Conservation (phyloP, 495 filamentous ascomycete genomes). For the Aspergillus nidulans region DNA sequence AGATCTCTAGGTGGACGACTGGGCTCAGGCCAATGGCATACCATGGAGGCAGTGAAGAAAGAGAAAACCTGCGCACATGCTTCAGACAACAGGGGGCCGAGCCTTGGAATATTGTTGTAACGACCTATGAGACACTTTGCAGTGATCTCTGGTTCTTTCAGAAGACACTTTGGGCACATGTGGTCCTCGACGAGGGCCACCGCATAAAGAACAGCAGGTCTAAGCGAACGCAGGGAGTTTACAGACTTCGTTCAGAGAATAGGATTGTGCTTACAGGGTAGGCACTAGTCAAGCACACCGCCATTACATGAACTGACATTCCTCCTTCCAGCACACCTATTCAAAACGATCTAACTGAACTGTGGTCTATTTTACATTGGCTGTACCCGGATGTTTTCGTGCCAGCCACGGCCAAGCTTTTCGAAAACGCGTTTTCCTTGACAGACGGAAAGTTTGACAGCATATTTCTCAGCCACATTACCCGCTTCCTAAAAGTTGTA, state of each 20-base stretch:
- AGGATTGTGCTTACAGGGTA: slow-evolving; percentile 57
- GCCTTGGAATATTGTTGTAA: slow-evolving; percentile 43
- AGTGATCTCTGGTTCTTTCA: slow-evolving; percentile 57
- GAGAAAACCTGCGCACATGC: slow-evolving; percentile 29
- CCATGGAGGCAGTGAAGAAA: slow-evolving; percentile 43
- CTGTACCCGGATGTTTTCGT: slow-evolving; percentile 60
- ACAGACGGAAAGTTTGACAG: slow-evolving; percentile 51
- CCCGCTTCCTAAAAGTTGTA: slow-evolving; percentile 51
- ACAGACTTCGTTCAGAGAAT: slow-evolving; percentile 50
- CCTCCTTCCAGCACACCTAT: slow-evolving; percentile 46
- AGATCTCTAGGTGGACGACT: slow-evolving; percentile 56
- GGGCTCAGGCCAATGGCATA: slow-evolving; percentile 51
- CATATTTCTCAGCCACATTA: slow-evolving; percentile 49
- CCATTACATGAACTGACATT: neutral
- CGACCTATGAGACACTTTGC: slow-evolving; percentile 58
- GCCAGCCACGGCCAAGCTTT: slow-evolving; percentile 44
- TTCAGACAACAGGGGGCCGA: neutral
- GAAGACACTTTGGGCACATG: slow-evolving; percentile 53
- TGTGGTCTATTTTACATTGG: slow-evolving; percentile 63
- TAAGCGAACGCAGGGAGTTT: slow-evolving; percentile 46
- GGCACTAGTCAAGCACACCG: neutral
- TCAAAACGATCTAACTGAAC: slow-evolving; percentile 59
- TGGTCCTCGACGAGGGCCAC: slow-evolving; percentile 58
- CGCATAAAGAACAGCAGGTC: slow-evolving; percentile 56
- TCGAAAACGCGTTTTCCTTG: slow-evolving; percentile 57